Base-by-base conservation (phyloP, 2,329 filamentous ascomycete genomes). In the Diplodia seriata region DNA sequence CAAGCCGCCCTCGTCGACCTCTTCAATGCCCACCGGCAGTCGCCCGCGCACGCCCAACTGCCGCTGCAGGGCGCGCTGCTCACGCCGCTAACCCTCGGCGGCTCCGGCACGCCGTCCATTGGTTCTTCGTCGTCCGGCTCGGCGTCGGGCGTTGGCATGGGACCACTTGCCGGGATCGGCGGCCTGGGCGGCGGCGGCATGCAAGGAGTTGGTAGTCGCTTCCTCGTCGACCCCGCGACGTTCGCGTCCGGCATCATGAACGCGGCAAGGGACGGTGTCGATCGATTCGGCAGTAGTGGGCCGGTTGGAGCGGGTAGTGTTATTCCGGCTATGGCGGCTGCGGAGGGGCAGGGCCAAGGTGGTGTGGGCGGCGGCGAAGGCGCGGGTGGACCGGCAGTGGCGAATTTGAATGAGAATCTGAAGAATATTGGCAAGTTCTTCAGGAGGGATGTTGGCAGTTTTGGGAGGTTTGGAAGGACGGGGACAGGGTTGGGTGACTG, bases 381-480 rank as follows among this genome's bases (percentile, higher is more conserved):
- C 12, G 69, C 69, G 71, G 69, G 68, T 78, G 54, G 73, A 70
- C 55, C 71, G 84, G 67, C 87, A 66, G 88, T 90, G 74, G 87
- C 87, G 8, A 92, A 91, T 64, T 87, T 97, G 71, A 97, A 97
- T 76, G 94, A 97, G 80, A 97, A 97, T 79, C 78, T 98, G 79
- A 94, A 93, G 82, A 97, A 93, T 77, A 92, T 99, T 80, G 94
- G 94, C 29, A 97, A 97, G 80, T 97, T 98, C 81, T 98, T 98
- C 83, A 89, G 91, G 70, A 85, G 94, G 70, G 94, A 97, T 81
- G 89, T 94, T 70, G 91, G 91, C 0, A 73, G 73, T 0, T 78
- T 79, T 56, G 74, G 76, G 57, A 75, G 77, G 7, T 79, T 79
- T 72, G 77, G 77, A 11, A 71, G 76, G 63, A 76, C 64, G 14